Evolutionary conservation across 2,329 filamentous ascomycete species (phyloP).

Genomic region (Pseudogymnoascus sp.): DNA sequence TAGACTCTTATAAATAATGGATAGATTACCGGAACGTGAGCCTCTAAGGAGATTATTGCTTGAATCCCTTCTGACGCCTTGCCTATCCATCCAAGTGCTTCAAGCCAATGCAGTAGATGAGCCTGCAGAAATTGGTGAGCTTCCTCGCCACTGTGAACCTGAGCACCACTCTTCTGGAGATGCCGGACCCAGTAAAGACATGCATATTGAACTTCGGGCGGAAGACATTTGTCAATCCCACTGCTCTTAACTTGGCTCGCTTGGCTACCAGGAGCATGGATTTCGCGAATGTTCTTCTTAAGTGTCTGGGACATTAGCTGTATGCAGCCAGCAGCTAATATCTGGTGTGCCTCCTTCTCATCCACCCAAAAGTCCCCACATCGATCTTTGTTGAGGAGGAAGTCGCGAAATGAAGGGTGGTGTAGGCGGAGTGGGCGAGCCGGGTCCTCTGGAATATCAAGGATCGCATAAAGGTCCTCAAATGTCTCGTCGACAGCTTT

Average conservation of each 20-base stretch:
- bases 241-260: constrained; percentile 15
- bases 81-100: constrained; percentile 27
- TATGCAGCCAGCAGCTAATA: constrained; percentile 19
- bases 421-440: too few relatives aligned
- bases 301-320: constrained; percentile 20
- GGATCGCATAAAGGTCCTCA: too few relatives aligned
- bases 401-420: too few relatives aligned
- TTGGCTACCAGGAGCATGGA: constrained; percentile 12
- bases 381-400: too few relatives aligned
- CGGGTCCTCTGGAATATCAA: too few relatives aligned
- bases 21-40: constrained; percentile 10
- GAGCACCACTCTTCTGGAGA: constrained; percentile 21
- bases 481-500: too few relatives aligned
- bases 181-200: constrained; percentile 32
- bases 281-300: constrained; percentile 24
- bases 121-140: constrained; percentile 28
- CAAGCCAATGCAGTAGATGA: constrained; percentile 32
- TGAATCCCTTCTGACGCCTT: constrained; percentile 14
- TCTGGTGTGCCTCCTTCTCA: too few relatives aligned
- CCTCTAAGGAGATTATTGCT: constrained; percentile 13
- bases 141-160: constrained; percentile 23
- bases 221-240: constrained; percentile 22
- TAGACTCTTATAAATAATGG: constrained; percentile 8
- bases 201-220: constrained; percentile 29
- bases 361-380: too few relatives aligned